Conservation (phyloP, 805 yeast genomes). For the Soucietia sequanensis region DNA sequence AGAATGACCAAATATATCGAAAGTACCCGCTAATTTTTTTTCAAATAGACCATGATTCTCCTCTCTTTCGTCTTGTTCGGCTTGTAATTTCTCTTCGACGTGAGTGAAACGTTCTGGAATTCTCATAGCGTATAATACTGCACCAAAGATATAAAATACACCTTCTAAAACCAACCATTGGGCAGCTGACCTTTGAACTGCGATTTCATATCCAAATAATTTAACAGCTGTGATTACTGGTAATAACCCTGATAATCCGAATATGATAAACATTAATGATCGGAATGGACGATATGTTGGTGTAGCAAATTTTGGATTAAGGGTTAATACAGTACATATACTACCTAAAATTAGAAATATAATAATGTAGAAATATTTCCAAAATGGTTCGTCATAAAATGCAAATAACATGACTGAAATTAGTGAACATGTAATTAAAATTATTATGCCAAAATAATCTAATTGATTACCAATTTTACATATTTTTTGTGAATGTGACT, state of each 20-base stretch:
- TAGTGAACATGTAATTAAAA: constrained; percentile 64
- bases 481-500: constrained; percentile 60
- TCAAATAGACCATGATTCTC: constrained; percentile 6
- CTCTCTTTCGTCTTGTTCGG: background rate
- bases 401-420: constrained; percentile 40
- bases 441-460: constrained; percentile 74
- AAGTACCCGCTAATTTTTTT: constrained; percentile 27
- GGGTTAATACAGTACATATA: constrained; percentile 60
- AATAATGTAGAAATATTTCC: constrained; percentile 37
- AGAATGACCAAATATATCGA: constrained; percentile 74
- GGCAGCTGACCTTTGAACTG: constrained; percentile 52
- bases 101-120: constrained; percentile 66
- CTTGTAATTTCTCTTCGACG: constrained; percentile 16
- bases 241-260: constrained; percentile 74
- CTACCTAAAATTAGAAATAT: constrained; percentile 57
- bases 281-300: constrained; percentile 73
- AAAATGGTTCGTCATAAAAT: constrained; percentile 42
- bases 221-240: constrained; percentile 61
- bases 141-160: constrained; percentile 72
- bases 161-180: constrained; percentile 71
- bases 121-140: constrained; percentile 72
- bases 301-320: constrained; percentile 65
- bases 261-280: constrained; percentile 73
- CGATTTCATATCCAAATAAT: constrained; percentile 48
- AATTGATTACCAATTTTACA: constrained; percentile 61